phyloP scores from a whole-genome alignment of 768 basidiomycete genomes.

The Auriscalpium vulgare region DNA sequence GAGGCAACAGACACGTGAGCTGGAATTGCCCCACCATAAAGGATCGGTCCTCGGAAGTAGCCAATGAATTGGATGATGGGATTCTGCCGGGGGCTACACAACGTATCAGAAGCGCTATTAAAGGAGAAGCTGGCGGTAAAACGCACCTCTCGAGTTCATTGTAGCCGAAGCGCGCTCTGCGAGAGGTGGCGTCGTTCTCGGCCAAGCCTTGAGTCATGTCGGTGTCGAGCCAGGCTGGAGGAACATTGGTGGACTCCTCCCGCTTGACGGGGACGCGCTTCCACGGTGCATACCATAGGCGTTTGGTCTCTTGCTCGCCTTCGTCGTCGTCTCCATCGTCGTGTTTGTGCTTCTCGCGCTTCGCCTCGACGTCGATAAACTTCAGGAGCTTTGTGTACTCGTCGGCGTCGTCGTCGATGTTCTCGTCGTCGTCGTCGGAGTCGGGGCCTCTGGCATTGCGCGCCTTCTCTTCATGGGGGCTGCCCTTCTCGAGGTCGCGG shows the following conservation, averaged over 20 bases:
- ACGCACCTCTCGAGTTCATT: constrained; percentile 36
- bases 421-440: neutral
- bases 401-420: constrained; percentile 5
- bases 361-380: constrained; percentile 13
- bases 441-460: neutral
- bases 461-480: neutral
- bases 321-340: neutral
- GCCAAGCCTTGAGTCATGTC: constrained; percentile 29
- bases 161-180: constrained; percentile 29
- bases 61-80: constrained; percentile 35
- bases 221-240: constrained; percentile 33
- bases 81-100: constrained; percentile 29
- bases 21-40: constrained; percentile 19
- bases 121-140: neutral
- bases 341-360: constrained; percentile 5
- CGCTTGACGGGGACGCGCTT: constrained; percentile 26
- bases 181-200: constrained; percentile 24
- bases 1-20: neutral
- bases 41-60: constrained; percentile 37
- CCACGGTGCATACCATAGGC: constrained; percentile 41
- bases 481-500: constrained; percentile 7
- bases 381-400: constrained; percentile 15
- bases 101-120: neutral
- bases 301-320: constrained; percentile 17
- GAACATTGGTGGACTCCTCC: constrained; percentile 25